Percentiles rank a stretch among this genome's conserved stretches.
Evolutionary conservation across 306 rosid species (phyloP).

Genomic region (Cucumis sativus): DNA sequence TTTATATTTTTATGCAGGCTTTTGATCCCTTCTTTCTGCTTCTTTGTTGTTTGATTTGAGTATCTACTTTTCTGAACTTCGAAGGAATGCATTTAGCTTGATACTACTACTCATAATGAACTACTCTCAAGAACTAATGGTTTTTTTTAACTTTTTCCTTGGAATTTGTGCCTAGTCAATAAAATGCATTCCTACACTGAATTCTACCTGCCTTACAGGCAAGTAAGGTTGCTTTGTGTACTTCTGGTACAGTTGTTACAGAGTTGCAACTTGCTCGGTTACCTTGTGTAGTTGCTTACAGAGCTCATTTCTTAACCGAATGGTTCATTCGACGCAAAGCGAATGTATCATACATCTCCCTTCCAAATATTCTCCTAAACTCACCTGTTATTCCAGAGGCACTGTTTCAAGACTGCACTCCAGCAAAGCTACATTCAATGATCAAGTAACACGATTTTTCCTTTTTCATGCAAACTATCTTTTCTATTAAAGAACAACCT

Average conservation of each 20-base stretch:
- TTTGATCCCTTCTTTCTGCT: not conserved
- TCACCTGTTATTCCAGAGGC: conserved; percentile 70
- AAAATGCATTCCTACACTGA: not conserved
- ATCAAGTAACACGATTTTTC: conserved; percentile 28
- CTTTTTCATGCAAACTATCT: not conserved
- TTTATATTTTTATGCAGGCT: not conserved
- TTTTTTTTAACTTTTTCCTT: not conserved
- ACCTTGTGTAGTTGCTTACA: conserved; percentile 76
- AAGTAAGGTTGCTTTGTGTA: conserved; percentile 69
- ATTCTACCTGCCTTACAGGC: conserved; percentile 37
- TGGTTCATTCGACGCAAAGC: conserved; percentile 53
- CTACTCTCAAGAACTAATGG: not conserved
- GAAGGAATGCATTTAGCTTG: not conserved
- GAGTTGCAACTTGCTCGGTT: conserved; percentile 79
- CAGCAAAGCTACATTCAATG: conserved; percentile 34
- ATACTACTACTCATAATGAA: not conserved
- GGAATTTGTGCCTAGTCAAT: not conserved
- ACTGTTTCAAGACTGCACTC: conserved; percentile 57
- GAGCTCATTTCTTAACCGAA: conserved; percentile 81
- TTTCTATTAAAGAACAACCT: not conserved
- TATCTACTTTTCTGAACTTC: not conserved
- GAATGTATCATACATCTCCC: conserved; percentile 60
- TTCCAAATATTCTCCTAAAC: conserved; percentile 74
- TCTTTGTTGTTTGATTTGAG: not conserved
- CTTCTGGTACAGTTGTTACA: conserved; percentile 79